Base-by-base conservation (phyloP, 352 stramenopile species). In the Pythium aphanidermatum region DNA sequence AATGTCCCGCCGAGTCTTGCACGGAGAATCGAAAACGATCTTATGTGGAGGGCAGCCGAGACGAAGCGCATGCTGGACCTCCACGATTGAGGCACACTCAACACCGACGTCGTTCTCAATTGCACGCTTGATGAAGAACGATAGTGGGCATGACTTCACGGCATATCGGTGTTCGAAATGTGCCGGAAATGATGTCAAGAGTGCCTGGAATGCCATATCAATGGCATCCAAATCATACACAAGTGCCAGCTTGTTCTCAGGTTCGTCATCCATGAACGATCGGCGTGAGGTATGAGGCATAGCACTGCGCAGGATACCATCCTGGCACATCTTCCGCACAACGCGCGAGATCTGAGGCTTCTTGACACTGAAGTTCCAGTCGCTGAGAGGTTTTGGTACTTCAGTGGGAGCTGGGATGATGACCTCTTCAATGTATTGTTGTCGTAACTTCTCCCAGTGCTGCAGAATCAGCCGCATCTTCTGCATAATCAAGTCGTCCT, bases 21-120 rank as follows among this genome's bases (percentile, higher is more conserved):
- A 95, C 1, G 91, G 91, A 58, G 77, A 95, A 60, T 97, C 91
- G 52, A 95, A 97, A 7, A 97, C 86, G 28, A 97, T 79, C 19
- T 77, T 76, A 45, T 83, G 62, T 23, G 78, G 75, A 29, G 75
- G 38, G 23, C 80, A 94, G 2, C 77, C 75, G 26, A 90, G 63
- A 5, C 68, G 64, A 30, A 94, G 59, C 7, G 82, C 80, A 37
- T 94, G 82, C 48, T 87, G 69, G 11, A 92, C 82, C 52, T 94
- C 82, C 7, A 87, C 54, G 24, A 94, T 72, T 1, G 82, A 94
- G n/a, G 82, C 82, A 31, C 82, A 92, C 56, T 89, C 82, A 31
- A 87, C 57, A 0, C 82, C 82, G 17, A 89, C 67, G 33, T 84
- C 74, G 41, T 86, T 86, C 20, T 86, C 68, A 30, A 90, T 79